Evolutionary conservation across 1,284 basidiomycete species (phyloP).

Genomic region (Malassezia slooffiae): DNA sequence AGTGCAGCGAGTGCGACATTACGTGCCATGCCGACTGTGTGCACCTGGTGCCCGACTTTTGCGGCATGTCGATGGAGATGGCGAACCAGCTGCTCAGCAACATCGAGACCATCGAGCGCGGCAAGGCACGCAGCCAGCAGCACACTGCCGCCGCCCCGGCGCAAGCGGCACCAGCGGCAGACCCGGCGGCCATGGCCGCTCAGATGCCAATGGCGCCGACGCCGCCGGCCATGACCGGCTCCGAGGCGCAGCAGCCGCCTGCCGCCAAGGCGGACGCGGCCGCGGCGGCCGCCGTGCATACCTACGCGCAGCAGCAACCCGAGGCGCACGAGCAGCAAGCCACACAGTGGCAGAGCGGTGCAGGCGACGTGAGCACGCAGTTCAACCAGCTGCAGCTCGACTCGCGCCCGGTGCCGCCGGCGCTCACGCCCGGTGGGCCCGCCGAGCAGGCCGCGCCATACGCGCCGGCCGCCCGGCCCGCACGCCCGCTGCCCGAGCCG

Average conservation of each 20-base stretch:
- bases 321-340: too few relatives aligned
- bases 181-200: neutral
- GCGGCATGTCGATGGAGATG: slow-evolving; percentile 99
- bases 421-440: too few relatives aligned
- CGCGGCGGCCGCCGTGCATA: slow-evolving; percentile 3
- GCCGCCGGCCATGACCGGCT: neutral
- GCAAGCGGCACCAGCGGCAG: neutral
- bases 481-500: too few relatives aligned
- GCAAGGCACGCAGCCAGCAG: slow-evolving; percentile 15
- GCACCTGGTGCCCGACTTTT: slow-evolving; percentile 96
- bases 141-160: slow-evolving; percentile 2
- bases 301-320: slow-evolving; percentile 8
- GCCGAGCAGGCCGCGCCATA: too few relatives aligned
- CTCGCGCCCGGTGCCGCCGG: too few relatives aligned
- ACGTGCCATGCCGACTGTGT: slow-evolving; percentile 97
- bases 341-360: too few relatives aligned
- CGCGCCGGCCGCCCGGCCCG: too few relatives aligned
- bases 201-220: neutral
- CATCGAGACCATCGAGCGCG: slow-evolving; percentile 66
- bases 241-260: slow-evolving; percentile 15
- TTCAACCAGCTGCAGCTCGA: too few relatives aligned
- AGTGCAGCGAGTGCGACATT: slow-evolving; percentile 88
- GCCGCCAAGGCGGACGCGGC: neutral
- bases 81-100: slow-evolving; percentile 85
- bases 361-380: too few relatives aligned